Evolutionary conservation across 2,329 filamentous ascomycete genomes (phyloP).

Genomic region (Reticulascus tulasneorum): DNA sequence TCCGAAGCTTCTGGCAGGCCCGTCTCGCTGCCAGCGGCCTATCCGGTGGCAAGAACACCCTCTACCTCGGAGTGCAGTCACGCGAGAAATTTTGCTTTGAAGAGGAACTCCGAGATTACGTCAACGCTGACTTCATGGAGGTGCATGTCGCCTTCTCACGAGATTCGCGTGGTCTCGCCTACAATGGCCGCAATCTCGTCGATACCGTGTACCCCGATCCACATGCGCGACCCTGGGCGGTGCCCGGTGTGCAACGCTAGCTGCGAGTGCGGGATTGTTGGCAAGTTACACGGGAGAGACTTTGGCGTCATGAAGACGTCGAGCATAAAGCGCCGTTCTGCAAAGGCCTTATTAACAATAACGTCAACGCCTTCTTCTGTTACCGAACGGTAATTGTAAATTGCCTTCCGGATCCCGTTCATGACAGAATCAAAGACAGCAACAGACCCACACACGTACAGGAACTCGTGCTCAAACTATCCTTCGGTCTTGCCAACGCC

Average conservation of each 20-base stretch:
- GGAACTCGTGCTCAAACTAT: conserved; percentile 49
- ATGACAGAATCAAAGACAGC: conserved; percentile 50
- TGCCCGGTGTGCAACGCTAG: conserved; percentile 49
- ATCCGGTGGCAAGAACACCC: conserved; percentile 38
- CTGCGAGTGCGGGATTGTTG: conserved; percentile 45
- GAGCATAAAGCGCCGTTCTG: conserved; percentile 52
- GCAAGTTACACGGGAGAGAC: conserved; percentile 45
- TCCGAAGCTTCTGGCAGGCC: conserved; percentile 51
- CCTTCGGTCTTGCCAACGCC: conserved; percentile 42
- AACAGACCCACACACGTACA: conserved; percentile 32
- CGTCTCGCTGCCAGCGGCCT: conserved; percentile 27
- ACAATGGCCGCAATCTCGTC: conserved; percentile 41
- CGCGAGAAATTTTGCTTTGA: conserved; percentile 50
- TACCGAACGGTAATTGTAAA: conserved; percentile 48
- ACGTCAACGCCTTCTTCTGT: conserved; percentile 47
- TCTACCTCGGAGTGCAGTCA: conserved; percentile 50
- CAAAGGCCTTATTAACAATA: conserved; percentile 49
- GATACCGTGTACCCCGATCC: conserved; percentile 53
- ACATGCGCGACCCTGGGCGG: conserved; percentile 39
- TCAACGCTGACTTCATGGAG: conserved; percentile 45
- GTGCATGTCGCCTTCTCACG: conserved; percentile 50
- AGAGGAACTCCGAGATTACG: conserved; percentile 40
- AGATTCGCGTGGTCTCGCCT: conserved; percentile 41
- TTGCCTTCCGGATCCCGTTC: conserved; percentile 49
- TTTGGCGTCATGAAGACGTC: conserved; percentile 55